Evolutionary conservation across 2,329 filamentous ascomycete genomes (phyloP), one percentile per base, ranked within the genome.

Genomic region (Chrysosporium keratinophilum): DNA sequence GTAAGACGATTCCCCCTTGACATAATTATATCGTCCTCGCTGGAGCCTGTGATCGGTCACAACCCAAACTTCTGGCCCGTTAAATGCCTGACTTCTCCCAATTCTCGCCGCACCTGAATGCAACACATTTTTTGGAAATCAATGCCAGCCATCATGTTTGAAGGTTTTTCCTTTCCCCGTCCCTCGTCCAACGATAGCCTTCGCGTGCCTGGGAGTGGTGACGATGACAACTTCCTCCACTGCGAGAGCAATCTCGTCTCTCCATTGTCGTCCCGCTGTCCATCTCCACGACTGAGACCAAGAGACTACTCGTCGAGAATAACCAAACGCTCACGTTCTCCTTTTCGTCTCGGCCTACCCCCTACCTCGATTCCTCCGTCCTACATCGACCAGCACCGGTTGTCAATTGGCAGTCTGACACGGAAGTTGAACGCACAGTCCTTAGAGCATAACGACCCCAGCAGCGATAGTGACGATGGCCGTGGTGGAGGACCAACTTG

Each of bases 281-380:
- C 69, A 1, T 72, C 69, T n/a, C 70, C 69, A 9, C 42, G 52
- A n/a, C 64, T 65, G n/a, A 59, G 43, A 34, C 28, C 51, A 5
- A 48, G 51, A 41, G 51, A 49, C 12, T 49, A 54, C 17, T 39
- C 60, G 59, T 12, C 65, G 61, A 37, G 51, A 52, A 61, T 61
- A 14, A 55, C 64, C 11, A 62, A 64, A 12, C 66, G 64, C 34
- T 63, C 66, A 1, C 66, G 66, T 52, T 66, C 67, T 15, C 64
- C 65, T 51, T 66, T 64, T 56, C 67, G 64, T 42, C 65, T 65
- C 37, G 63, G 63, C 19, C 68, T 66, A n/a, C 67, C 69, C 17
- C 71, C 70, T 9, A 72, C 70, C 14, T 76, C 62, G 39, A 76
- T 58, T 59, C 72, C 61, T 67, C 71, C 69, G 67, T 73, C 40